A percentile compares a stretch with the other conserved stretches of the same genome.
Conservation (phyloP, 345 rosid genomes). For the Durio zibethinus region DNA sequence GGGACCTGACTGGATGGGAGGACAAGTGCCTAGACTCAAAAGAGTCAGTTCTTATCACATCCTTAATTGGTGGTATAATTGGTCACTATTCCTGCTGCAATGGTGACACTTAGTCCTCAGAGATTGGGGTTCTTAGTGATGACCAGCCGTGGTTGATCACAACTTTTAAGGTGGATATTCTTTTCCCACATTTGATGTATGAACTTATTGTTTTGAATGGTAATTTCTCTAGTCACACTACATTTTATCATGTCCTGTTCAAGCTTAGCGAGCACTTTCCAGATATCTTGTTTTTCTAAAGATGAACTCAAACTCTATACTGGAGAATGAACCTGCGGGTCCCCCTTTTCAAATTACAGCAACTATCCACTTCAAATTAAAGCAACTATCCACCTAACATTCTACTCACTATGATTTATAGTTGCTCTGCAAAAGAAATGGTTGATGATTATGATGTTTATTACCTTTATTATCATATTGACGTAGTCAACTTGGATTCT, state of each 20-base stretch:
- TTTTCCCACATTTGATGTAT: background rate
- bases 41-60: conserved; percentile 46
- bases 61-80: conserved; percentile 78
- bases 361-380: background rate
- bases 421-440: background rate
- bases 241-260: background rate
- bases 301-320: background rate
- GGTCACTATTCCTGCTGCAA: conserved; percentile 91
- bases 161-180: conserved; percentile 64
- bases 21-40: conserved; percentile 74
- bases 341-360: background rate
- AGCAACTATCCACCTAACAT: background rate
- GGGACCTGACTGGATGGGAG: conserved; percentile 56
- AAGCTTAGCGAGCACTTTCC: background rate
- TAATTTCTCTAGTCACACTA: background rate
- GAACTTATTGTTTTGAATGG: background rate
- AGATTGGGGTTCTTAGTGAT: conserved; percentile 91
- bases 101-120: conserved; percentile 99
- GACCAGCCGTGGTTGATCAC: conserved; percentile 89
- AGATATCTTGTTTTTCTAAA: background rate
- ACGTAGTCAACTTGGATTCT: background rate
- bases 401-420: background rate
- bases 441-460: background rate
- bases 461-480: background rate
- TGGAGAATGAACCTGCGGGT: background rate